A percentile compares a stretch with the other conserved stretches of the same genome.
phyloP scores from a whole-genome alignment of 1,284 basidiomycete genomes.

The Sporisorium graminicola region DNA sequence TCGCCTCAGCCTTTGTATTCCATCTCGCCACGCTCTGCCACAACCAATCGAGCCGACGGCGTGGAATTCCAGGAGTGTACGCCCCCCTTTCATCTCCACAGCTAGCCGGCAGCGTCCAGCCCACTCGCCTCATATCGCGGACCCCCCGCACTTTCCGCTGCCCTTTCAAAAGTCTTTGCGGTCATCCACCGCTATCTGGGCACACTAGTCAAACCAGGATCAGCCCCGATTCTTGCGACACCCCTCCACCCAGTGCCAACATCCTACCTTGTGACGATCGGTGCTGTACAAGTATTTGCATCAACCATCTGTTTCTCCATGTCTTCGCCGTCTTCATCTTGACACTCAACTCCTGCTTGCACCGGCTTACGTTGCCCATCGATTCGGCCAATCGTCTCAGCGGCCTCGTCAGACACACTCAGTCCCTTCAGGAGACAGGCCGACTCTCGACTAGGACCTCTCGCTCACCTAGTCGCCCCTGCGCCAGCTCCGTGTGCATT shows the following conservation, averaged over 20 bases:
- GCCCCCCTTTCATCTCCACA: slow-evolving; percentile 8
- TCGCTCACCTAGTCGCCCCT: not conserved
- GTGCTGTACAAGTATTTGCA: not conserved
- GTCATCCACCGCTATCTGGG: not conserved
- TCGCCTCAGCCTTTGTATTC: not conserved
- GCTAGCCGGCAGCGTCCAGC: not conserved
- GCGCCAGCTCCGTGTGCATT: not conserved
- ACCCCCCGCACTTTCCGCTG: slow-evolving; percentile 3
- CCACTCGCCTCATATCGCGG: slow-evolving; percentile 7
- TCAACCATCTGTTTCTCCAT: not conserved
- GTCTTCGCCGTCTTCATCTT: slow-evolving; percentile 1
- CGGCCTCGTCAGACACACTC: slow-evolving; percentile 1
- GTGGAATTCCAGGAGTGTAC: slow-evolving; percentile 3
- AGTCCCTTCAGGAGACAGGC: not conserved
- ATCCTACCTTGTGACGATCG: not conserved
- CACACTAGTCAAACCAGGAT: not conserved
- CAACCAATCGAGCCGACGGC: not conserved
- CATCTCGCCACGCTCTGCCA: not conserved
- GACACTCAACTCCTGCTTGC: not conserved
- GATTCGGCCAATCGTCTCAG: not conserved
- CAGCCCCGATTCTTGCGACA: not conserved
- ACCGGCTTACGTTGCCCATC: not conserved
- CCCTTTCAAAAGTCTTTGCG: not conserved
- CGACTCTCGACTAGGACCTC: not conserved
- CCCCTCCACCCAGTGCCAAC: not conserved